Percentiles rank a stretch among this genome's conserved stretches.
Evolutionary conservation across 2,329 filamentous ascomycete species (phyloP).

Genomic region (Beauveria sp.): DNA sequence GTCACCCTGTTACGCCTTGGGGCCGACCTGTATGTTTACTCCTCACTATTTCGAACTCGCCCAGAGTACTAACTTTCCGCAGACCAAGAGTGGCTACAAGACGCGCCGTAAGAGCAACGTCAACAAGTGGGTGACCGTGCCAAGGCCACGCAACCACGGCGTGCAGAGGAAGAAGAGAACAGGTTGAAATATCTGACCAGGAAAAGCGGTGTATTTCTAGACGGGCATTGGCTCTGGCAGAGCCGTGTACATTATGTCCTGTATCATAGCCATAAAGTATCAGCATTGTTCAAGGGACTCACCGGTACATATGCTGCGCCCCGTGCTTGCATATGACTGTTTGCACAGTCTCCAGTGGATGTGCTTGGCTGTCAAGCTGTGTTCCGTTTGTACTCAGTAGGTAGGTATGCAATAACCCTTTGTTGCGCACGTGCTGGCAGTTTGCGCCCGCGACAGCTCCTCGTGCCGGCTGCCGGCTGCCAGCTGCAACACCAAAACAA

Average conservation of each 20-base stretch:
- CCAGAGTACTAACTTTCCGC: conserved; percentile 21
- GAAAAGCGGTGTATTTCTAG: conserved; percentile 1
- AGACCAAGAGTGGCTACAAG: conserved; percentile 85
- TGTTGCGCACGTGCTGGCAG: background rate
- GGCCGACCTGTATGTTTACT: conserved; percentile 71
- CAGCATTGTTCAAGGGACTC: background rate
- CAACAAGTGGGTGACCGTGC: conserved; percentile 85
- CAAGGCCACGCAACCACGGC: conserved; percentile 82
- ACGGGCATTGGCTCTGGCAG: conserved; percentile 8
- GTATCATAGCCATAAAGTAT: conserved; percentile 10
- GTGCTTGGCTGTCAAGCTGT: background rate
- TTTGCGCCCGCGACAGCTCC: background rate
- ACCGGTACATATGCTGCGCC: background rate
- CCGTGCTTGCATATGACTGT: background rate
- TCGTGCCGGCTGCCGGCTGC: background rate
- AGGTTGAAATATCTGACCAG: background rate
- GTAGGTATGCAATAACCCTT: background rate
- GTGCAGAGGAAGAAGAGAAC: conserved; percentile 64
- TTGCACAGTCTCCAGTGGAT: no score
- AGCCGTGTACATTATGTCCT: conserved; percentile 11
- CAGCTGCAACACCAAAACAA: background rate
- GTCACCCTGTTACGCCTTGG: conserved; percentile 93
- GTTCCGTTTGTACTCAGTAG: no score
- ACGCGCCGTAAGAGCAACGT: conserved; percentile 80
- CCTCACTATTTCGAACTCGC: background rate